Conservation (phyloP, 495 filamentous ascomycete species). For the Tuber melanosporum region DNA sequence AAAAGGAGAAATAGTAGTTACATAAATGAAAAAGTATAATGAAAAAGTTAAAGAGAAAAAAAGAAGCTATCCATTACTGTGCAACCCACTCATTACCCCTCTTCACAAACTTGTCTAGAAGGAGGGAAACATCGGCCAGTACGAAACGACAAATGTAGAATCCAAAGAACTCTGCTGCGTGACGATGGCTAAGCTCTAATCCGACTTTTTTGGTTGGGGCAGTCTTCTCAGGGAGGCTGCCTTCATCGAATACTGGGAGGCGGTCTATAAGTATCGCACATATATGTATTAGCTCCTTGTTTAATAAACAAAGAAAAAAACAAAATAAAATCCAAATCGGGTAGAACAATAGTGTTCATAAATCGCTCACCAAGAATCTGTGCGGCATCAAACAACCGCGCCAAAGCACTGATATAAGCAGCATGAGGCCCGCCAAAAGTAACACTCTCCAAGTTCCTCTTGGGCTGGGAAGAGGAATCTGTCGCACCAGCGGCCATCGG, state of each 20-base stretch:
- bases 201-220: constrained; percentile 79
- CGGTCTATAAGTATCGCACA: constrained; percentile 57
- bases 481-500: constrained; percentile 26
- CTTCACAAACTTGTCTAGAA: constrained; percentile 97
- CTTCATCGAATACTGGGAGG: constrained; percentile 92
- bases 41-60: constrained; percentile 12
- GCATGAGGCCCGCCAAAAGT: constrained; percentile 76
- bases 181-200: constrained; percentile 81
- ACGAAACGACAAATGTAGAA: constrained; percentile 96
- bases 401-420: constrained; percentile 84
- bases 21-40: constrained; percentile 19
- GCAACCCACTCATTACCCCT: constrained; percentile 90
- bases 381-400: constrained; percentile 85
- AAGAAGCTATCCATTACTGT: constrained; percentile 22
- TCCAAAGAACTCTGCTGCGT: constrained; percentile 95
- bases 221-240: constrained; percentile 74
- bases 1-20: constrained; percentile 13
- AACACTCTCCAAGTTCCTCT: constrained; percentile 62
- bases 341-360: constrained; percentile 3
- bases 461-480: constrained; percentile 46
- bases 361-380: constrained; percentile 76
- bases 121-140: constrained; percentile 69
- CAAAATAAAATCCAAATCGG: constrained; percentile 6
- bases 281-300: neutral
- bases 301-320: constrained; percentile 7